A percentile compares a stretch with the other conserved stretches of the same genome.
Conservation (phyloP, 257 asterid species). For the Ophiorrhiza pumila region DNA sequence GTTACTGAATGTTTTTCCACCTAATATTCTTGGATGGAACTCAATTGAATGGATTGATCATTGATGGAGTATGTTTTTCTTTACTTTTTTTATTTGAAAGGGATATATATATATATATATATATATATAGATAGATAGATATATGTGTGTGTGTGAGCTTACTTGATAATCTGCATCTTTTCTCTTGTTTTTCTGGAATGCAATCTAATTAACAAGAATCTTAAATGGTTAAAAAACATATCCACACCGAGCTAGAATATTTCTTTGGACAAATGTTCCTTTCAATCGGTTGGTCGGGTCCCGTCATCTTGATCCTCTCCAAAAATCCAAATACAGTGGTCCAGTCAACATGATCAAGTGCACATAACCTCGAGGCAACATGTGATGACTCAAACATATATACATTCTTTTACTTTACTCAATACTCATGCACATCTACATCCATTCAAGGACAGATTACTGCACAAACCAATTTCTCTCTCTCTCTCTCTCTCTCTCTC, state of each 20-base stretch:
- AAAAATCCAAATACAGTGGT: background rate
- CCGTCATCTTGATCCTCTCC: background rate
- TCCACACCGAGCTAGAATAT: background rate
- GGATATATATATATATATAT: too few relatives aligned
- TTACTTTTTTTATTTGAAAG: too few relatives aligned
- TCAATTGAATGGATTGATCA: too few relatives aligned
- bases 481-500: background rate
- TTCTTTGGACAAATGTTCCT: background rate
- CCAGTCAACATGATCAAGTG: slow-evolving; percentile 11
- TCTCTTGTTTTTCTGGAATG: too few relatives aligned
- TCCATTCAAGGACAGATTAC: background rate
- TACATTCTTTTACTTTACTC: background rate
- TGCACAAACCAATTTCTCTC: background rate
- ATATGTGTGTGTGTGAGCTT: too few relatives aligned
- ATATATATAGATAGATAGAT: too few relatives aligned
- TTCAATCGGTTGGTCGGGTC: too few relatives aligned
- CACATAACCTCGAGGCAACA: slow-evolving; percentile 18
- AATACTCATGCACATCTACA: too few relatives aligned
- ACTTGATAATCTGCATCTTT: too few relatives aligned
- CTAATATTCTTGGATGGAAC: background rate
- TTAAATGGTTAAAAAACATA: too few relatives aligned
- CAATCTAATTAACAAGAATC: too few relatives aligned
- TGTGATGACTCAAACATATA: slow-evolving; percentile 11
- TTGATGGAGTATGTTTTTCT: too few relatives aligned
- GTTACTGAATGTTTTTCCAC: background rate